A percentile compares a stretch with the other conserved stretches of the same genome.
Conservation (phyloP, 495 filamentous ascomycete genomes). For the Trichoderma orchidacearum region DNA sequence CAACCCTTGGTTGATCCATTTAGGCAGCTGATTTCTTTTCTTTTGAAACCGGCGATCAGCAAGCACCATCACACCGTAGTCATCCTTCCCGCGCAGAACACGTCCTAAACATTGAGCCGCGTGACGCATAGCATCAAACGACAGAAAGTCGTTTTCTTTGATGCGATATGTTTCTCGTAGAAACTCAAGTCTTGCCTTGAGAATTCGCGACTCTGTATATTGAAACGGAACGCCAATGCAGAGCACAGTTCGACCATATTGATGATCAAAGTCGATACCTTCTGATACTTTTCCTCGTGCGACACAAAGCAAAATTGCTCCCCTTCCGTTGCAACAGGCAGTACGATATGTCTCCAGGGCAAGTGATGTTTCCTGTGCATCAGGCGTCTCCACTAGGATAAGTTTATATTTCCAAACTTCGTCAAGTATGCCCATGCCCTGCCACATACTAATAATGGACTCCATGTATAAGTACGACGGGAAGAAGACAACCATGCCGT, state of each 20-base stretch:
- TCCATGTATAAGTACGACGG: constrained; percentile 99
- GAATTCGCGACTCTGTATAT: constrained; percentile 93
- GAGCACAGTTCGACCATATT: constrained; percentile 92
- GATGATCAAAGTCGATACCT: constrained; percentile 98
- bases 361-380: constrained; percentile 90
- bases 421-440: constrained; percentile 93
- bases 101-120: constrained; percentile 94
- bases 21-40: constrained; percentile 81
- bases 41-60: constrained; percentile 84
- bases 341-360: constrained; percentile 95
- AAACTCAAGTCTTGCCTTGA: constrained; percentile 94
- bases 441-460: constrained; percentile 97
- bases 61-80: constrained; percentile 98
- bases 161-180: constrained; percentile 94
- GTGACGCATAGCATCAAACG: constrained; percentile 98
- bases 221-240: constrained; percentile 98
- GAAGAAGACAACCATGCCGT: constrained; percentile 98
- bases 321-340: constrained; percentile 91
- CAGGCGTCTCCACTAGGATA: constrained; percentile 94
- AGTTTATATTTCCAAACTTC: constrained; percentile 99
- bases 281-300: constrained; percentile 95
- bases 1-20: constrained; percentile 91
- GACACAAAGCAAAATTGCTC: constrained; percentile 85
- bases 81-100: constrained; percentile 91
- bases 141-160: constrained; percentile 92